These are phyloP conservation scores for Hemisphaericaspora nanyangensis DNA, from an alignment of 805 yeast species.

Conservation along the genomic window DNA sequence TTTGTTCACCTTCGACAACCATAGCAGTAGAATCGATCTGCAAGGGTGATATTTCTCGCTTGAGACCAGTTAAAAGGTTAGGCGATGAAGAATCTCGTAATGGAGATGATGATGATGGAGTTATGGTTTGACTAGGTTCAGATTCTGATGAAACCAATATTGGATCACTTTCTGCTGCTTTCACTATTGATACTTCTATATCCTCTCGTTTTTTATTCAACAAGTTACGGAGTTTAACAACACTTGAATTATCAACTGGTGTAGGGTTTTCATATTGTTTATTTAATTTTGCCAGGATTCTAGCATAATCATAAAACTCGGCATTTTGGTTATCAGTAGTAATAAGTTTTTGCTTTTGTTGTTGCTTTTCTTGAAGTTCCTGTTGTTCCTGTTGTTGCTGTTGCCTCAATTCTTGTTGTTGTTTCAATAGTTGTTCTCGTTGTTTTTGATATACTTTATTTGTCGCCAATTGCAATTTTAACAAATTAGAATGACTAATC, in stretches of 20 bases:
- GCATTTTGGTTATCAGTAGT: constrained; percentile 28
- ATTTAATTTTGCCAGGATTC: constrained; percentile 41
- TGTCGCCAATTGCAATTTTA: constrained; percentile 39
- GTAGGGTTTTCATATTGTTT: constrained; percentile 26
- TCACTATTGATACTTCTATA: background rate
- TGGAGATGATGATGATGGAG: background rate
- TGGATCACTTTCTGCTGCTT: background rate
- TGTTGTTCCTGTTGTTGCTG: constrained; percentile 4
- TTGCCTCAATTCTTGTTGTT: constrained; percentile 7
- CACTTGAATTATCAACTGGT: constrained; percentile 15
- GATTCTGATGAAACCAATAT: background rate
- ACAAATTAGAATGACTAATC: constrained; percentile 53
- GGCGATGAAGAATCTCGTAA: background rate
- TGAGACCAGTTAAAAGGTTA: no score
- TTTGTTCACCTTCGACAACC: background rate
- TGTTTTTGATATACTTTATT: constrained; percentile 30
- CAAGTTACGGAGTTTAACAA: constrained; percentile 17
- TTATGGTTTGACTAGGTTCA: background rate
- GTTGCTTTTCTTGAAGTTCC: background rate
- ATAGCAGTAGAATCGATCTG: background rate
- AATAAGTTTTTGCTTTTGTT: background rate
- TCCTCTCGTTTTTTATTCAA: constrained; percentile 3
- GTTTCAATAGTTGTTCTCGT: constrained; percentile 20
- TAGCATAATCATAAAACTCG: constrained; percentile 37
- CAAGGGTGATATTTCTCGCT: background rate